Evolutionary conservation across 1,284 basidiomycete species (phyloP).

Genomic region (Leccinum solheimii): DNA sequence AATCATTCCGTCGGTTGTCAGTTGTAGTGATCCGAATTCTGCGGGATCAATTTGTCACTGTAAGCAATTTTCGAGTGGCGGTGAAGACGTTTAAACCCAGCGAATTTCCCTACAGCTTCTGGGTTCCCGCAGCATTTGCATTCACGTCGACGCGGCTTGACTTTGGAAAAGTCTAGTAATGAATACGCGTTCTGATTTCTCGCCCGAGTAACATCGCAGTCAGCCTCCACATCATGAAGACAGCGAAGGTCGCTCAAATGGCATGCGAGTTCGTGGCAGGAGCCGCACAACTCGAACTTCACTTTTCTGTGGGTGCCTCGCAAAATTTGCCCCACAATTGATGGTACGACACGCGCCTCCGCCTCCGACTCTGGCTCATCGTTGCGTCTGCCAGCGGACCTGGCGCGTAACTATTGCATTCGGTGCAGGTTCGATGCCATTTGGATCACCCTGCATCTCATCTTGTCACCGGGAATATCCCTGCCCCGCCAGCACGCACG

Average conservation of each 20-base stretch:
- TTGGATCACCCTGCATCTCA: background rate
- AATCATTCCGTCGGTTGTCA: background rate
- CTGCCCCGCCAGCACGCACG: background rate
- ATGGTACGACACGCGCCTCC: background rate
- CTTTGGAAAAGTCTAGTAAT: background rate
- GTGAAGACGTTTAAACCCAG: background rate
- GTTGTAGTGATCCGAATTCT: background rate
- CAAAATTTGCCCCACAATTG: background rate
- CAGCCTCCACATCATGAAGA: background rate
- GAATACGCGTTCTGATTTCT: too few relatives aligned
- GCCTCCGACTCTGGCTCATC: background rate
- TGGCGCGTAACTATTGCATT: background rate
- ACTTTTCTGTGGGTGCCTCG: background rate
- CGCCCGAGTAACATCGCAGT: background rate
- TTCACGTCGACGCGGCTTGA: background rate
- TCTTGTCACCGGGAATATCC: background rate
- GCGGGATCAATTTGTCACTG: background rate
- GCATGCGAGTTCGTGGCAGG: background rate
- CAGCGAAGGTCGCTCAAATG: background rate
- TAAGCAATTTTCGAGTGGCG: background rate
- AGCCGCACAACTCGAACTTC: background rate
- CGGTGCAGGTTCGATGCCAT: background rate
- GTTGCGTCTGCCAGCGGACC: too few relatives aligned
- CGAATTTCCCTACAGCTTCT: background rate
- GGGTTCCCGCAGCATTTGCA: too few relatives aligned